Percentiles rank a stretch among this genome's conserved stretches.
Conservation (phyloP, 2,329 filamentous ascomycete species). For the Tolypocladium sp. region DNA sequence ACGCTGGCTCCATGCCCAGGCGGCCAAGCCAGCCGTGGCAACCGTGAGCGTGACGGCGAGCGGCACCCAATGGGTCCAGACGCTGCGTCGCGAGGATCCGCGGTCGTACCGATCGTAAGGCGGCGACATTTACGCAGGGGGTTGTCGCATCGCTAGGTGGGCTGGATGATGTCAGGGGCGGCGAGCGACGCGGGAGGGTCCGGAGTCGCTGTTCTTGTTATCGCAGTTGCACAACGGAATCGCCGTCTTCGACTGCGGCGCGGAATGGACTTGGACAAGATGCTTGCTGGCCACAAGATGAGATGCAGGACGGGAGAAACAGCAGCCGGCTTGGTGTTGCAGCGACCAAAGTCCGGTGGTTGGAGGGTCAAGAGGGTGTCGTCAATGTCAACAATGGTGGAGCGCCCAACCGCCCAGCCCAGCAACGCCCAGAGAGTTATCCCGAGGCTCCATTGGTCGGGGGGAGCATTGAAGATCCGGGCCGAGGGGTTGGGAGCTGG, state of each 20-base stretch:
- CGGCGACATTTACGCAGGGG: slow-evolving; percentile 42
- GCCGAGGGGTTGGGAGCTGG: slow-evolving; percentile 1
- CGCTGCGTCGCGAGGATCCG: slow-evolving; percentile 48
- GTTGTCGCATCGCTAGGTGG: slow-evolving; percentile 23
- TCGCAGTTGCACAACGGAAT: background rate
- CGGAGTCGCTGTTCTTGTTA: background rate
- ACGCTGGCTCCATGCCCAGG: slow-evolving; percentile 91
- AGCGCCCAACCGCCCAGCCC: slow-evolving; percentile 1
- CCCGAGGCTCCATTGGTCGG: slow-evolving; percentile 4
- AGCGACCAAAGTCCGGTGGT: background rate
- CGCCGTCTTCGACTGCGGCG: background rate
- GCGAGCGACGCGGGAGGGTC: background rate
- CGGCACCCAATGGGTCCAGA: slow-evolving; percentile 81
- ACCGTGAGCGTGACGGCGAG: slow-evolving; percentile 79
- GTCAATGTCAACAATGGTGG: slow-evolving; percentile 8
- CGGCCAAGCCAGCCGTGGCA: slow-evolving; percentile 75
- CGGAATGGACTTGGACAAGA: background rate
- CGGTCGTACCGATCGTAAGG: slow-evolving; percentile 52
- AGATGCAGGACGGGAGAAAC: background rate
- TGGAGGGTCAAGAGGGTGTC: slow-evolving; percentile 3
- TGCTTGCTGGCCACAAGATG: background rate
- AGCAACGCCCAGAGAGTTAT: slow-evolving; percentile 5
- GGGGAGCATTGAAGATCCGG: slow-evolving; percentile 6
- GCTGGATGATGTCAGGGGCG: slow-evolving; percentile 5
- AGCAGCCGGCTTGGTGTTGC: background rate